These are phyloP conservation scores for Aspergillus puulaauensis DNA, from an alignment of 2,329 filamentous ascomycete species.

Conservation along the genomic window DNA sequence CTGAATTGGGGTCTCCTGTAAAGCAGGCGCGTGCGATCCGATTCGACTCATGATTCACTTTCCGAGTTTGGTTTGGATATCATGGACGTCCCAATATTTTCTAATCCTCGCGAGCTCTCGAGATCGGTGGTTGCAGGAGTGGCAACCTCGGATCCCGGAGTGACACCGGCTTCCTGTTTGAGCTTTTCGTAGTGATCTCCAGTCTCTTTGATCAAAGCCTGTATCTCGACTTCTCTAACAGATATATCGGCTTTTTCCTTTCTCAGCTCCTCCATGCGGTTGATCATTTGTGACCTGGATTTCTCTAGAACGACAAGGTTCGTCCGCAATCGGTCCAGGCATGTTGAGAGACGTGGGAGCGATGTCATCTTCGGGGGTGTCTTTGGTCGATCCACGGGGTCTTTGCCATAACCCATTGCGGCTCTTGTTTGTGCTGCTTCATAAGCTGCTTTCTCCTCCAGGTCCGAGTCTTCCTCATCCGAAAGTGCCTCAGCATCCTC, in stretches of 20 bases:
- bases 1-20: not conserved
- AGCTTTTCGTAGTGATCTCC: slow-evolving; percentile 68
- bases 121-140: slow-evolving; percentile 26
- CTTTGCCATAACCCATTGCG: slow-evolving; percentile 63
- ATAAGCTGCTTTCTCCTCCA: slow-evolving; percentile 72
- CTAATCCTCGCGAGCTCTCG: slow-evolving; percentile 36
- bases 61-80: slow-evolving; percentile 27
- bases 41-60: slow-evolving; percentile 14
- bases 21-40: not conserved
- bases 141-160: slow-evolving; percentile 25
- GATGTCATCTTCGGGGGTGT: slow-evolving; percentile 74
- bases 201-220: slow-evolving; percentile 75
- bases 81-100: slow-evolving; percentile 37
- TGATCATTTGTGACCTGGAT: slow-evolving; percentile 60
- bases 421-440: slow-evolving; percentile 82
- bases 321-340: slow-evolving; percentile 62
- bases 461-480: slow-evolving; percentile 64
- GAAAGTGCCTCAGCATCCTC: slow-evolving; percentile 69
- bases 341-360: slow-evolving; percentile 70
- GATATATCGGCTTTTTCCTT: slow-evolving; percentile 68
- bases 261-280: slow-evolving; percentile 64
- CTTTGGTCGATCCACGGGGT: slow-evolving; percentile 41
- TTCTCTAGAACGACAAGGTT: slow-evolving; percentile 64
- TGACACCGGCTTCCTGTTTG: slow-evolving; percentile 44
- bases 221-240: slow-evolving; percentile 73